Percentiles rank a stretch among this genome's conserved stretches.
phyloP scores from a whole-genome alignment of 139 green algal genomes.

The Ostreobium quekettii region DNA sequence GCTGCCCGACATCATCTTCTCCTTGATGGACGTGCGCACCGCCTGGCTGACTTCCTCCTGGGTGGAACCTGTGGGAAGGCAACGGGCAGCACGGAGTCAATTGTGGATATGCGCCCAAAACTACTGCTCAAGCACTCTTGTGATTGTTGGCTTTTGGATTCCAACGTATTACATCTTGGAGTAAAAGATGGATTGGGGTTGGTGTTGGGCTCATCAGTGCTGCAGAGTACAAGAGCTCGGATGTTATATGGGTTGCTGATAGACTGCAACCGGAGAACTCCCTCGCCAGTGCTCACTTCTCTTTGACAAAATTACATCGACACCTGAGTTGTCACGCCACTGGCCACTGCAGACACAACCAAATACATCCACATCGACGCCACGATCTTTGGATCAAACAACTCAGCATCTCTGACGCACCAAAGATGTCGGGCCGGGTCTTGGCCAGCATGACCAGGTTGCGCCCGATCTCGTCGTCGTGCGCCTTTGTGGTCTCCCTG shows the following conservation, averaged over 20 bases:
- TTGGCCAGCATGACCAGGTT: constrained; percentile 82
- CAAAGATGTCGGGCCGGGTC: constrained; percentile 93
- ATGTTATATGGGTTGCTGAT: too few relatives aligned
- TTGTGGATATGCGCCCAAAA: not conserved
- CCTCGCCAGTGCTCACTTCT: too few relatives aligned
- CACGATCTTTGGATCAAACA: not conserved
- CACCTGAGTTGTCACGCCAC: not conserved
- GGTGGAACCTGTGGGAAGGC: constrained; percentile 42
- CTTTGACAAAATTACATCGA: not conserved
- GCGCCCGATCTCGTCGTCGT: constrained; percentile 86
- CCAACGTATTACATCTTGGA: too few relatives aligned
- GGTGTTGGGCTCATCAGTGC: too few relatives aligned
- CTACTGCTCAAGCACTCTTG: not conserved
- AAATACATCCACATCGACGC: not conserved
- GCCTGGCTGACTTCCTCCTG: constrained; percentile 70
- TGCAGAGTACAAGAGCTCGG: too few relatives aligned
- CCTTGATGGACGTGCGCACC: constrained; percentile 56
- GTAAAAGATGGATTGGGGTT: too few relatives aligned
- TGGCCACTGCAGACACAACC: not conserved
- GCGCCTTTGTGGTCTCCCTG: constrained; percentile 62
- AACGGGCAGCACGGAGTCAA: not conserved
- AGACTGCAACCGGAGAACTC: too few relatives aligned
- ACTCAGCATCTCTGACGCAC: constrained; percentile 19
- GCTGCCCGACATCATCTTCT: constrained; percentile 57
- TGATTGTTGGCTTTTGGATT: too few relatives aligned